Evolutionary conservation across 192 early-diverging fungal species (phyloP).

Genomic region (Backusella australiensis): DNA sequence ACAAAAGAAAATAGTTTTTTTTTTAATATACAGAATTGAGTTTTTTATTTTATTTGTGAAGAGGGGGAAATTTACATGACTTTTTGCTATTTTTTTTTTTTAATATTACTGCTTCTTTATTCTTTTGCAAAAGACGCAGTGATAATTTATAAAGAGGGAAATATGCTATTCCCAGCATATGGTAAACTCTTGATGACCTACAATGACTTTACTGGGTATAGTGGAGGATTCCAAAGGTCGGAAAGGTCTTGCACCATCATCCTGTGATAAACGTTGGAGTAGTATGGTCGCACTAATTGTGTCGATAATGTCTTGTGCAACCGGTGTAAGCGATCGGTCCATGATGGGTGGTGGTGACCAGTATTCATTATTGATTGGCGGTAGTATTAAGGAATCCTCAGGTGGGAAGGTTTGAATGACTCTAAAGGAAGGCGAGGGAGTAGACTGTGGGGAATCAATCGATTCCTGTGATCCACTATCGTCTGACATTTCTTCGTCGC

Average conservation of each 20-base stretch:
- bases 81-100: background rate
- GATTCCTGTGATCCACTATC: conserved; percentile 1
- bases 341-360: background rate
- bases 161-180: conserved; percentile 21
- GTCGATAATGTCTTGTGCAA: conserved; percentile 29
- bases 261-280: conserved; percentile 47
- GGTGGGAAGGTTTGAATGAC: conserved; percentile 28
- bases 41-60: background rate
- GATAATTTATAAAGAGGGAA: background rate
- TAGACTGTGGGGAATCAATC: background rate
- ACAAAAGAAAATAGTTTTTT: background rate
- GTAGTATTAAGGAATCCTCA: conserved; percentile 8
- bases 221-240: conserved; percentile 17
- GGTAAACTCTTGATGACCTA: conserved; percentile 27
- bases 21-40: background rate
- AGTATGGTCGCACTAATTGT: conserved; percentile 35
- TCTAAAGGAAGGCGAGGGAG: conserved; percentile 24
- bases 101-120: background rate
- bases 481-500: conserved; percentile 7
- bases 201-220: conserved; percentile 30
- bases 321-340: conserved; percentile 7
- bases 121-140: background rate
- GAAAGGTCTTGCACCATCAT: conserved; percentile 43
- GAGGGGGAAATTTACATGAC: background rate
- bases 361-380: background rate